Conservation (phyloP, 1,139 yeast genomes). For the Chernovozyma sophiae-reginae region DNA sequence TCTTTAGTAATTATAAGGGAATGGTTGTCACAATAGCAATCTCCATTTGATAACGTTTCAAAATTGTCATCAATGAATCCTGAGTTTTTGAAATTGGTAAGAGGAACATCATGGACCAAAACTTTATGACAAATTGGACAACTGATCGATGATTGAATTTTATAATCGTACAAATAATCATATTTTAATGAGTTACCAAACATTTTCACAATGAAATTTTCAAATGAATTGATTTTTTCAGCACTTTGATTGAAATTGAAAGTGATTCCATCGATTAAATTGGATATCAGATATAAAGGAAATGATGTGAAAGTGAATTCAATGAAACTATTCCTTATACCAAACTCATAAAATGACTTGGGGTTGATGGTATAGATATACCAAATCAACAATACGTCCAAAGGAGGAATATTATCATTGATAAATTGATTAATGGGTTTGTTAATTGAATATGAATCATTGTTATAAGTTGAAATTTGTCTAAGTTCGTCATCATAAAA, state of each 20-base stretch:
- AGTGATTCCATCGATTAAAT: conserved; percentile 18
- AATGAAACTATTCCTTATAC: conserved; percentile 19
- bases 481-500: conserved; percentile 2
- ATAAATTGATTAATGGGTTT: conserved; percentile 1
- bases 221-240: conserved; percentile 3
- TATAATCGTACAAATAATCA: conserved; percentile 2
- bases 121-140: conserved; percentile 19
- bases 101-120: conserved; percentile 12
- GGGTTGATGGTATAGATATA: conserved; percentile 22
- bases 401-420: conserved; percentile 20
- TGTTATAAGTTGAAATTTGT: conserved; percentile 2
- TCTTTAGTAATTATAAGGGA: conserved; percentile 12
- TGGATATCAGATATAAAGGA: conserved; percentile 20
- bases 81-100: conserved; percentile 11
- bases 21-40: conserved; percentile 7
- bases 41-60: conserved; percentile 6
- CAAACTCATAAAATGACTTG: conserved; percentile 24
- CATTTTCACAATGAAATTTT: neutral
- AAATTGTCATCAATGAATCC: conserved; percentile 22
- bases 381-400: conserved; percentile 42
- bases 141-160: conserved; percentile 4
- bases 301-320: conserved; percentile 21
- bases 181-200: conserved; percentile 4
- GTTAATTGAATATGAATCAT: neutral
- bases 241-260: conserved; percentile 16